Evolutionary conservation across 768 basidiomycete genomes (phyloP), one percentile per base, ranked within the genome.

Genomic region (Clitopilus hobsonii): DNA sequence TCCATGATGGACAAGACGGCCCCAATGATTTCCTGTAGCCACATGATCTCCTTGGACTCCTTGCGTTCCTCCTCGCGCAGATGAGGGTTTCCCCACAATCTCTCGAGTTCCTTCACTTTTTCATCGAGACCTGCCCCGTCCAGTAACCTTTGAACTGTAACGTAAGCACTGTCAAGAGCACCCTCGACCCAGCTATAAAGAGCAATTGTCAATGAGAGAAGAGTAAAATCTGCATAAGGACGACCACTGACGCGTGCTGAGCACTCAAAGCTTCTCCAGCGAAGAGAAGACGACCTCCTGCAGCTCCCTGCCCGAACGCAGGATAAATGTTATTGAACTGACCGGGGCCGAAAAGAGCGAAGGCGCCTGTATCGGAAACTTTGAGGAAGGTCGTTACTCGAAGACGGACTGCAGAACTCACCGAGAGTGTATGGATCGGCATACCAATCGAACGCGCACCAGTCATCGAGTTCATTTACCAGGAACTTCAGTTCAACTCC

Each of bases 401-500:
- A 36, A 4, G 32, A 36, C 8, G 32, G n/a, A 36, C 13, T 36
- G 32, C 8, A n/a, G n/a, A 20, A 24, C 49, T 22, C 30, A 51
- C 49, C 49, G 18, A 51, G 26, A 25, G 49, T 51, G n/a, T 27
- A 51, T 8, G 49, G 49, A 51, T 51, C 49, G 6, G 27, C 23
- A 22, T 51, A 32, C 49, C 49, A 51, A 16, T 32, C 30, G 10
- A 11, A 51, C 10, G 49, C 14, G 14, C 30, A 28, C 26, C 26
- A 27, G 26, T 51, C 26, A 11, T 28, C 18, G 5, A 51, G 10
- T 14, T 51, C 27, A 16, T 8, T 16, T 10, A 10, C 18, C 22
- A 51, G 49, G 6, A 7, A 26, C 5, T 27, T 7, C 5, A 18
- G 4, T 13, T 25, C 29, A n/a, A 27, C 26, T 1, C 30, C 30